Evolutionary conservation across 139 green algal genomes (phyloP), one percentile per base, ranked within the genome.

Genomic region (Choricystis sp.): DNA sequence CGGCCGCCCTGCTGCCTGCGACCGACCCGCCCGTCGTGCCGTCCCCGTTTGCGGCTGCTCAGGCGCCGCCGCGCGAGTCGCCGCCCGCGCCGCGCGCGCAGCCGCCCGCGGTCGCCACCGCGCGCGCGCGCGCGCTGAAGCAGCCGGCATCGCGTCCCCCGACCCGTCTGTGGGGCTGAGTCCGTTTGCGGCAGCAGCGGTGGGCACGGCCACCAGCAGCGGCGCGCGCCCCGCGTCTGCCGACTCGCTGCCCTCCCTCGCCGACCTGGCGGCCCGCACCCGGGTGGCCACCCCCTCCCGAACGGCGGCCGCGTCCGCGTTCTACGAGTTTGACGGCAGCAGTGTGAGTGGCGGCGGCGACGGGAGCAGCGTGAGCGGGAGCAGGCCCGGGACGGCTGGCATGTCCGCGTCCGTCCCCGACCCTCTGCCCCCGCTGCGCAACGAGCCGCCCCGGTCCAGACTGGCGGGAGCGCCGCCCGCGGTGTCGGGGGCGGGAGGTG

Each of bases 381-480:
- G n/a, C n/a, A n/a, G n/a, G n/a, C n/a, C n/a, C n/a, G 48, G 48
- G 48, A 19, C 56, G 14, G 56, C 56, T 19, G 56, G 16, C 56
- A 27, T 27, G 58, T 27, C 40, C 16, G 40, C 40, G 9, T 9
- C 40, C 9, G 9, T 16, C 9, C 40, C 40, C 9, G 21, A 28
- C 14, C 61, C 67, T 2, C 31, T 72, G 56, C 56, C 56, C 1
- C 67, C 67, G 2, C 24, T 68, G 61, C 61, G 67, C 60, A 72
- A 72, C 24, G 67, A 62, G 2, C 67, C 67, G 40, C 61, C 61
- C 40, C n/a, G n/a, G n/a, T n/a, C n/a, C n/a, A n/a, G n/a, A n/a
- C n/a, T n/a, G n/a, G n/a, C n/a, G n/a, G n/a, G n/a, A n/a, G n/a
- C n/a, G n/a, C n/a, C n/a, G 40, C 9, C 40, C 9, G 40, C 16